Evolutionary conservation across 805 yeast species (phyloP), one percentile per base, ranked within the genome.

Genomic region (Scheffersomyces stipitis): DNA sequence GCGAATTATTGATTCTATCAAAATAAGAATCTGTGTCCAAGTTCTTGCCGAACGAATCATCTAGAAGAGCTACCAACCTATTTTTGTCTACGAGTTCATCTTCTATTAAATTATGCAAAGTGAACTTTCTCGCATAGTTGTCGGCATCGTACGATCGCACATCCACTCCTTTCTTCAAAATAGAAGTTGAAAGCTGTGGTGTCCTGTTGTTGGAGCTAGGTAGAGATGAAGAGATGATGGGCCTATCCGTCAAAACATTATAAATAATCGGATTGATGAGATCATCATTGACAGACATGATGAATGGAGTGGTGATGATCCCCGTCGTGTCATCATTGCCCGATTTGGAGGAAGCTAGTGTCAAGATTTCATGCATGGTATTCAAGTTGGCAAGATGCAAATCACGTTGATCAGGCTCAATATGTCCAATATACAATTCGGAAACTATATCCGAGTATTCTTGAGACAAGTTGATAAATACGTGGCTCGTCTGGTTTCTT

Each of bases 201-300:
- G 70, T 65, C 3, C 84, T 75, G 28, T 74, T 68, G 30, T 54
- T 54, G 5, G 67, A 39, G 17, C 86, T 79, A 0, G 99, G 97
- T 28, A 93, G 67, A 0, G 98, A 90, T 0, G 96, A 87, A 1
- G 96, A 88, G 15, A 91, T 81, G 7, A 87, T 73, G 1, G 98
- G 88, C 35, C 98, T 69, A 56, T 93, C 98, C 0, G 99, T 93
- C 26, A 93, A 69, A 12, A 93, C 75, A 55, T 93, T 93, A 60
- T 90, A 87, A 12, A 93, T 79, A 28, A 93, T 75, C 1, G 99
- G 99, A 56, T 93, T 93, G 41, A 81, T 66, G 33, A 75, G 73
- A 45, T 69, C 73, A 40, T 56, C 59, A 35, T 64, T 67, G 26
- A 66, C 48, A 2, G 86, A 79, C 18, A 95, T 91, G 15, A 87